Base-by-base conservation (phyloP, 306 rosid genomes). In the Glycine latifolia region DNA sequence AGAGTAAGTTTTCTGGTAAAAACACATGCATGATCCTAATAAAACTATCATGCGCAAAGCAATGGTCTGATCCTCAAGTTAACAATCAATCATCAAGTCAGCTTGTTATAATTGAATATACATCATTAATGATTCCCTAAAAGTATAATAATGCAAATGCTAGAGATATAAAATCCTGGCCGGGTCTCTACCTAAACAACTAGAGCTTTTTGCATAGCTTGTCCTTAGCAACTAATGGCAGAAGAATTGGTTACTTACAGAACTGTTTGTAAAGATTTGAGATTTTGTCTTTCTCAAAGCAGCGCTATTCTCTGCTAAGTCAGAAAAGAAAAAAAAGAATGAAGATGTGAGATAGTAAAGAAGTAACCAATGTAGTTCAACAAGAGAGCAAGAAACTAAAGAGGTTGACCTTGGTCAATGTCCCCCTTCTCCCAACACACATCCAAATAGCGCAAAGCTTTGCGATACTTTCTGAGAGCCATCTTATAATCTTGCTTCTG, bases 401-500 rank as follows among this genome's bases (percentile, higher is more conserved):
- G 31, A 37, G 8, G 16, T 15, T 74, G 4, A 89, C 92, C 92
- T 86, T 85, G 82, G 81, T 89, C 88, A 80, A 89, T 85, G 52
- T 79, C 88, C 0, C 86, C 92, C 78, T 86, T 84, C 79, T 89
- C 92, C 92, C 92, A 86, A 77, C 90, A 89, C 43, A 82, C 39
- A 81, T 89, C 92, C 88, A 89, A 75, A 79, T 86, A 89, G 35
- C 90, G 90, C 84, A 89, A 77, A 10, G 86, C 92, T 65, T 89
- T 89, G 14, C 90, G 91, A 59, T 86, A 86, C 85, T 86, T 86
- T 41, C 68, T 78, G 71, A 84, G 79, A 82, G 92, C 90, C 80
- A 78, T 86, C 77, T 86, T 89, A 39, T 61, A 85, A 72, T 84
- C 90, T 79, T 79, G 88, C 75, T 86, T 86, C 92, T 89, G 85